A percentile compares a stretch with the other conserved stretches of the same genome.
Evolutionary conservation across 176 grass and related monocot genomes (phyloP).

Genomic region (Echinochloa phyllopogon): DNA sequence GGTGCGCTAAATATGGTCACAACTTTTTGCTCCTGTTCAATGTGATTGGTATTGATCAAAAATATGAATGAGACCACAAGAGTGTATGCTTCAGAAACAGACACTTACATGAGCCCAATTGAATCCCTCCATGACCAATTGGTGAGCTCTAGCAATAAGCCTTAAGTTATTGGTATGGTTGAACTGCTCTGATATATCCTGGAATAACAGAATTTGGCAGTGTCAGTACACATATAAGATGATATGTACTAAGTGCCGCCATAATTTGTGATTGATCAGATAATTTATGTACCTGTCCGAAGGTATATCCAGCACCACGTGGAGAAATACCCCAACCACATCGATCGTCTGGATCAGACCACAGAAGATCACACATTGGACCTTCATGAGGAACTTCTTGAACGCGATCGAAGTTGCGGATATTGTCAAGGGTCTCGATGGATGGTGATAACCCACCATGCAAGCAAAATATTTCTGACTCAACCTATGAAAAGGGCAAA

Average conservation of each 20-base stretch:
- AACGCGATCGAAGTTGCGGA: conserved; percentile 89
- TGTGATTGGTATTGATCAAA: conserved; percentile 28
- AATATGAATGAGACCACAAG: neutral
- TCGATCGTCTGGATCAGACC: conserved; percentile 95
- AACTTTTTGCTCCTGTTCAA: conserved; percentile 93
- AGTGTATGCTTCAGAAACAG: neutral
- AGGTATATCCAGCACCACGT: conserved; percentile 96
- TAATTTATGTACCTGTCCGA: conserved; percentile 70
- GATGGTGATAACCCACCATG: conserved; percentile 95
- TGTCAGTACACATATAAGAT: conserved; percentile 27
- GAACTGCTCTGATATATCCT: conserved; percentile 99
- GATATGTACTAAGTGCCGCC: neutral
- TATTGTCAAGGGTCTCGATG: conserved; percentile 92
- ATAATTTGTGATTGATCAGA: neutral
- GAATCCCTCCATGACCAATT: conserved; percentile 95
- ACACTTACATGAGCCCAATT: conserved; percentile 93
- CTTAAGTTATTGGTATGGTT: conserved; percentile 94
- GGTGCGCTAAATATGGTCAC: conserved; percentile 99
- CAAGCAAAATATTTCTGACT: conserved; percentile 98
- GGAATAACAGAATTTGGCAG: conserved; percentile 38
- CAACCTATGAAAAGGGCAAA: conserved; percentile 57
- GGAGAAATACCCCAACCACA: conserved; percentile 99
- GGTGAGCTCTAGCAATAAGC: conserved; percentile 96
- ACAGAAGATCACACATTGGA: conserved; percentile 98
- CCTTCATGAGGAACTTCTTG: conserved; percentile 99